These are phyloP conservation scores for Onygena corvina DNA, from an alignment of 2,329 filamentous ascomycete genomes.

Conservation along the genomic window DNA sequence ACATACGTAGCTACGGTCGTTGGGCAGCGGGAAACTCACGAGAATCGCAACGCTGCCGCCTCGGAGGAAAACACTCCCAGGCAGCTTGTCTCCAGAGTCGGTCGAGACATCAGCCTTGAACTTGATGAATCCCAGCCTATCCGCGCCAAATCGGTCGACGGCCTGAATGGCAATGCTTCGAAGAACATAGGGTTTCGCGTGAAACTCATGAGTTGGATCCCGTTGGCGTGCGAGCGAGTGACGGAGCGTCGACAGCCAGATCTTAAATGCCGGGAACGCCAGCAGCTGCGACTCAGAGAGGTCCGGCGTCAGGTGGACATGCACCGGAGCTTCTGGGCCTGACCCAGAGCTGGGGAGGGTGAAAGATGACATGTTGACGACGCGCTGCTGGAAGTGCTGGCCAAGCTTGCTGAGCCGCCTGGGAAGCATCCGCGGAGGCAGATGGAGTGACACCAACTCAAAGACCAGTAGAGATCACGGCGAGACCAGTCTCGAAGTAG, in stretches of 20 bases:
- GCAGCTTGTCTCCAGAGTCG: conserved; percentile 39
- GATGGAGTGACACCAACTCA: not conserved
- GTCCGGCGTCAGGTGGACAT: conserved; percentile 34
- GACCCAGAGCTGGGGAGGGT: conserved; percentile 24
- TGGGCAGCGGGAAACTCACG: conserved; percentile 25
- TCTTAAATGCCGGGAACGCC: conserved; percentile 43
- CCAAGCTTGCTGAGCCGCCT: conserved; percentile 2
- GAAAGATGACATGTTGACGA: conserved; percentile 32
- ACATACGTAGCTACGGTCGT: too few species aligned
- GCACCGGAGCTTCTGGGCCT: conserved; percentile 22
- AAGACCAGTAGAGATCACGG: too few species aligned
- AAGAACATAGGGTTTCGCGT: conserved; percentile 41
- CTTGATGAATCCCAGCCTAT: conserved; percentile 46
- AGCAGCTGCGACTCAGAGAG: conserved; percentile 36
- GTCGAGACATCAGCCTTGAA: conserved; percentile 44
- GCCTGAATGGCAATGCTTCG: conserved; percentile 43
- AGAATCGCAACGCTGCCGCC: conserved; percentile 49
- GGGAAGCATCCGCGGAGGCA: not conserved
- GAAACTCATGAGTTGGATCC: conserved; percentile 38
- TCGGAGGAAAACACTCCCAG: conserved; percentile 46
- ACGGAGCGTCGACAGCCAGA: conserved; percentile 42
- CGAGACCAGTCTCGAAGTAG: too few species aligned
- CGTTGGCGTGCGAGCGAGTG: conserved; percentile 39
- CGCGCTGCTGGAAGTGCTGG: not conserved
- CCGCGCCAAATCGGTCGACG: conserved; percentile 41